Evolutionary conservation across 2,329 filamentous ascomycete genomes (phyloP).

Genomic region (Beauveria australis): DNA sequence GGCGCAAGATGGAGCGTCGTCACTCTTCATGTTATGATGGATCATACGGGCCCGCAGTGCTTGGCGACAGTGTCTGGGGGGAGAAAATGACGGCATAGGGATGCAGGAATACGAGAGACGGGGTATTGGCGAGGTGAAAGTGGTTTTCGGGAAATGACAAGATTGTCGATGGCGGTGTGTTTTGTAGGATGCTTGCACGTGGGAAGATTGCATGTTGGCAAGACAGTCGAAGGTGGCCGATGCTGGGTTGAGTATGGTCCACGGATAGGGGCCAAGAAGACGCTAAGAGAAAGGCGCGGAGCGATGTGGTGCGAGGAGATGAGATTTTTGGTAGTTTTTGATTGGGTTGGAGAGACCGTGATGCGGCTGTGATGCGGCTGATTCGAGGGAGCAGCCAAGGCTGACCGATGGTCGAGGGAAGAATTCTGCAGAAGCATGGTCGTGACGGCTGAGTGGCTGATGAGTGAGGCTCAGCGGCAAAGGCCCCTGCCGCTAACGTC

Average conservation of each 20-base stretch:
- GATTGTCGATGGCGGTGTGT: neutral
- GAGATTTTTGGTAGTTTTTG: neutral
- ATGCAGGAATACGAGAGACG: conserved; percentile 7
- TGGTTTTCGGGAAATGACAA: too few species aligned
- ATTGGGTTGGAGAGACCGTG: neutral
- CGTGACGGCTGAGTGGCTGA: neutral
- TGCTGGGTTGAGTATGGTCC: neutral
- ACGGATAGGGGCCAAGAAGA: neutral
- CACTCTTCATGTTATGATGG: neutral
- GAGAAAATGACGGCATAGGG: conserved; percentile 7
- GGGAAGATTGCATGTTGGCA: neutral
- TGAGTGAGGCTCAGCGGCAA: conserved; percentile 5
- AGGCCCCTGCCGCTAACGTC: neutral
- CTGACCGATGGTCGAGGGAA: neutral
- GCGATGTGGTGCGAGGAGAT: conserved; percentile 3
- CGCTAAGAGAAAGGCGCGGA: conserved; percentile 1
- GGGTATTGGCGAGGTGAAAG: neutral
- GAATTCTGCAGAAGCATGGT: neutral
- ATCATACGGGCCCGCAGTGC: conserved; percentile 2
- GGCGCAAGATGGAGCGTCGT: neutral
- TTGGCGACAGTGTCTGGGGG: neutral
- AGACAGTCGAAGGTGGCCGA: neutral
- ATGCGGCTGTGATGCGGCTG: neutral
- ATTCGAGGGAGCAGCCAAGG: neutral
- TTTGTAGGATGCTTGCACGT: neutral